Base-by-base conservation (phyloP, 2,329 filamentous ascomycete species). In the Nannizziopsis arthrosporioides region DNA sequence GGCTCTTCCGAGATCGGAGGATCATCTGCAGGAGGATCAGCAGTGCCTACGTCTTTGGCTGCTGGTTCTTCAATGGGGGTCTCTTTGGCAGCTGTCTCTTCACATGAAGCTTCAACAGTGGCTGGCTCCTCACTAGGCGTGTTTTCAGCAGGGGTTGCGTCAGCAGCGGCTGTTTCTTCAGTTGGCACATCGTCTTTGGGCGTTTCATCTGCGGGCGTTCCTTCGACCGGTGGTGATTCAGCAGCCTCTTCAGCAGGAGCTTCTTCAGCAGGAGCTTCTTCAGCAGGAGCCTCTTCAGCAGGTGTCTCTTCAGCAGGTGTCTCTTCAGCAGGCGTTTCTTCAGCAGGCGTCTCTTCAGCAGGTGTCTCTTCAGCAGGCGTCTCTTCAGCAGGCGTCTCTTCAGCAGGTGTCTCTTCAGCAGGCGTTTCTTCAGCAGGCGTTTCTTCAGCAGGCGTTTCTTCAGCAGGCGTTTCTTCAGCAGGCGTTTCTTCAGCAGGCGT, bases 71-170 rank as follows among this genome's bases (percentile, higher is more conserved):
- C 22, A 27, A 27, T 27, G 22, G 22, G 22, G 3, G 22, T 7
- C 22, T 27, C 22, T 27, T 54, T 55, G 18, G 48, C 17, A 18
- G 47, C 17, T 36, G 54, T 37, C 35, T 57, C 49, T 37, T 50
- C 47, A 31, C 35, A 48, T 18, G 51, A 48, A 5, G 51, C 14
- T 18, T 55, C 52, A 7, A 42, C 41, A 32, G 55, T 48, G 49
- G 52, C 17, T 9, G 49, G 35, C 36, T 50, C 52, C 12, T 56
- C 54, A 6, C 54, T 50, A 17, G 44, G 48, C 10, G 51, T 36
- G 12, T 55, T 49, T 40, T 58, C 54, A 14, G 38, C 47, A 55
- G 61, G 32, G 44, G 43, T 37, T 15, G 51, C 50, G 47, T 54
- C 50, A 30, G 45, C 42, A 31, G 51, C n/a, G 17, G 49, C 40